Percentiles rank a stretch among this genome's conserved stretches.
Evolutionary conservation across 2,329 filamentous ascomycete genomes (phyloP).

Genomic region (Anthostomella pinea): DNA sequence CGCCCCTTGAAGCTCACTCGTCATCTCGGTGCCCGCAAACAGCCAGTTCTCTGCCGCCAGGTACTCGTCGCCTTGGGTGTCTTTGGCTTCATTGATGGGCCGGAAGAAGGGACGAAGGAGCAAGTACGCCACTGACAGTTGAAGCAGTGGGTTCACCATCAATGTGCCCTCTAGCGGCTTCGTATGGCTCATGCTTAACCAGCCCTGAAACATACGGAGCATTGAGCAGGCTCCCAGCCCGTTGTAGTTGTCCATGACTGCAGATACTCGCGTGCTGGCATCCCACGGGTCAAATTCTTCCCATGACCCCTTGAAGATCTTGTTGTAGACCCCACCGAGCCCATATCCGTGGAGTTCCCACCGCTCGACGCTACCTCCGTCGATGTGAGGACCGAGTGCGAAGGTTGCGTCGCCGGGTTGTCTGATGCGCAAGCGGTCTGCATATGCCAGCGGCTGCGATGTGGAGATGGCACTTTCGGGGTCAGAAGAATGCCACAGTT

Average conservation of each 20-base stretch:
- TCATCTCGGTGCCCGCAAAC: constrained; percentile 47
- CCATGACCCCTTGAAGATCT: constrained; percentile 73
- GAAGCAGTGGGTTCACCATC: constrained; percentile 75
- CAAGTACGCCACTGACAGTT: constrained; percentile 73
- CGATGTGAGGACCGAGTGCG: constrained; percentile 69
- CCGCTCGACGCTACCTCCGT: constrained; percentile 71
- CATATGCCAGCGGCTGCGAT: constrained; percentile 61
- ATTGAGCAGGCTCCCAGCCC: constrained; percentile 79
- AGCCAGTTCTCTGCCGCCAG: constrained; percentile 60
- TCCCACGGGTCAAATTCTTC: constrained; percentile 83
- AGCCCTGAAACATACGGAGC: constrained; percentile 88
- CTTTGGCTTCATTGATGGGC: constrained; percentile 39
- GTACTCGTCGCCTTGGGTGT: constrained; percentile 40
- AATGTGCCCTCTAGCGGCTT: constrained; percentile 75
- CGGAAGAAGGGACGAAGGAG: constrained; percentile 83
- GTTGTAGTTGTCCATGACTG: constrained; percentile 72
- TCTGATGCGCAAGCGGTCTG: constrained; percentile 69
- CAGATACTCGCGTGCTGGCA: constrained; percentile 63
- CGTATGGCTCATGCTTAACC: constrained; percentile 75
- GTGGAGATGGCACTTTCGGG: constrained; percentile 46
- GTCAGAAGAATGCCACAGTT: constrained; percentile 58
- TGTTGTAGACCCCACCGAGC: constrained; percentile 65
- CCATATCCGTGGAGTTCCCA: constrained; percentile 73
- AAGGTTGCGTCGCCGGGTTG: constrained; percentile 69
- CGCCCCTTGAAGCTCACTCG: constrained; percentile 66